Conservation (phyloP, 2,329 filamentous ascomycete genomes). For the Pyrenochaeta sp. region DNA sequence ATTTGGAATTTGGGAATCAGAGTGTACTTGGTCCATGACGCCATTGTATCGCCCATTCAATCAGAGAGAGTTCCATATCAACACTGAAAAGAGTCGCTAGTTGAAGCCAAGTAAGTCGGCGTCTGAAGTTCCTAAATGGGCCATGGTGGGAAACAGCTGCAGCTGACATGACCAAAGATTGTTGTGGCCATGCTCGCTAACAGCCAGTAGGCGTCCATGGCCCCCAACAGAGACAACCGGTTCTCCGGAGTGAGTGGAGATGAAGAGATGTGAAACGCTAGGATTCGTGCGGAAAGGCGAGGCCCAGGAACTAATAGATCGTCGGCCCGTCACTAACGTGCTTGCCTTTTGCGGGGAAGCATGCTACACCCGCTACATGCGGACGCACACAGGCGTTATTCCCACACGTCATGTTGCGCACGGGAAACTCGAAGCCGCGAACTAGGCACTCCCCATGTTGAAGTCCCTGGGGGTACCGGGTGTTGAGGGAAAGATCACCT, state of each 20-base stretch:
- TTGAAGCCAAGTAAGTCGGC: neutral
- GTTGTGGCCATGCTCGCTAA: neutral
- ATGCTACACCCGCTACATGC: constrained; percentile 21
- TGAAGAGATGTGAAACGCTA: constrained; percentile 22
- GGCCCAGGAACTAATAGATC: constrained; percentile 26
- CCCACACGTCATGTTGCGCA: constrained; percentile 24
- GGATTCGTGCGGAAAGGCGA: constrained; percentile 31
- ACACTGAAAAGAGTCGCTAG: neutral
- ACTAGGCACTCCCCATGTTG: neutral
- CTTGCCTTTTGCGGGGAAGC: constrained; percentile 42
- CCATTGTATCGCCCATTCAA: neutral
- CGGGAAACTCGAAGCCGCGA: constrained; percentile 5
- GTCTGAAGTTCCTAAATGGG: constrained; percentile 2
- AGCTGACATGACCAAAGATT: constrained; percentile 6
- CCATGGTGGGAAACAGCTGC: constrained; percentile 5
- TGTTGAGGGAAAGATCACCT: neutral
- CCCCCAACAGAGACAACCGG: constrained; percentile 19
- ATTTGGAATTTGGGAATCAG: neutral
- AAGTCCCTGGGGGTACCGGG: neutral
- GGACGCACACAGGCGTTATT: constrained; percentile 19
- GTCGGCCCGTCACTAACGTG: constrained; percentile 29
- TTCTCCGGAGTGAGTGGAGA: constrained; percentile 38
- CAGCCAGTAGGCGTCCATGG: constrained; percentile 6
- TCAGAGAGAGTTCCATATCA: neutral
- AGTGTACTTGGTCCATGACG: neutral